Conservation (phyloP, 768 basidiomycete species). For the Boletus insuetus region DNA sequence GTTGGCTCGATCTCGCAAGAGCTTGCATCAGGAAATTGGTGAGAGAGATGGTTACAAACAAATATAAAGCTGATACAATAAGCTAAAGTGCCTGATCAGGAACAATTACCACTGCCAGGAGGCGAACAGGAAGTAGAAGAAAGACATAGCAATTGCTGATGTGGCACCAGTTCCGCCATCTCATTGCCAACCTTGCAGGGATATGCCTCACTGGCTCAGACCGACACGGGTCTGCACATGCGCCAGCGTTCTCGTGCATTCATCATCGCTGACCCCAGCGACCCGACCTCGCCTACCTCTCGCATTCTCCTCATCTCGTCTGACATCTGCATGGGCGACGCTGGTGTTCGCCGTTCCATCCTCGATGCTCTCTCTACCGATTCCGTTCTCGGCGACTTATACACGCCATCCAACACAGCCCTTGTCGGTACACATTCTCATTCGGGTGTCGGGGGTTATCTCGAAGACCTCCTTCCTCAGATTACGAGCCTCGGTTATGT, state of each 20-base stretch:
- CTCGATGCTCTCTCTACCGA: slow-evolving; percentile 50
- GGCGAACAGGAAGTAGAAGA: no score
- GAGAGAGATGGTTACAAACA: no score
- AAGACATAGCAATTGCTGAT: no score
- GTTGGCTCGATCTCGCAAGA: no score
- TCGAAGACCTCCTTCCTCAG: slow-evolving; percentile 77
- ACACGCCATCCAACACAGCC: slow-evolving; percentile 69
- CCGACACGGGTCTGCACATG: slow-evolving; percentile 75
- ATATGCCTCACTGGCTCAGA: slow-evolving; percentile 63
- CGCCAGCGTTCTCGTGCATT: slow-evolving; percentile 75
- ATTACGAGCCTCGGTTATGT: slow-evolving; percentile 74
- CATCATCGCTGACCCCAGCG: slow-evolving; percentile 54
- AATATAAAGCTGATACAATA: no score
- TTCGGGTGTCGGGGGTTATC: slow-evolving; percentile 74
- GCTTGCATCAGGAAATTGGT: no score
- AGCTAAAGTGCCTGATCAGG: no score
- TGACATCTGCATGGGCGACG: slow-evolving; percentile 85
- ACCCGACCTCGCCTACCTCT: slow-evolving; percentile 41
- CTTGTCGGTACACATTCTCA: slow-evolving; percentile 76
- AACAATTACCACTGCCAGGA: no score
- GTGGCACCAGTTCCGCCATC: background rate
- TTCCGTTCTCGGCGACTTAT: slow-evolving; percentile 56
- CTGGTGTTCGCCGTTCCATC: slow-evolving; percentile 68
- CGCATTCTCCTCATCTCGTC: slow-evolving; percentile 75
- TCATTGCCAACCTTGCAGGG: slow-evolving; percentile 40